phyloP scores from a whole-genome alignment of 352 stramenopile genomes.

The Globisporangium radiosum region DNA sequence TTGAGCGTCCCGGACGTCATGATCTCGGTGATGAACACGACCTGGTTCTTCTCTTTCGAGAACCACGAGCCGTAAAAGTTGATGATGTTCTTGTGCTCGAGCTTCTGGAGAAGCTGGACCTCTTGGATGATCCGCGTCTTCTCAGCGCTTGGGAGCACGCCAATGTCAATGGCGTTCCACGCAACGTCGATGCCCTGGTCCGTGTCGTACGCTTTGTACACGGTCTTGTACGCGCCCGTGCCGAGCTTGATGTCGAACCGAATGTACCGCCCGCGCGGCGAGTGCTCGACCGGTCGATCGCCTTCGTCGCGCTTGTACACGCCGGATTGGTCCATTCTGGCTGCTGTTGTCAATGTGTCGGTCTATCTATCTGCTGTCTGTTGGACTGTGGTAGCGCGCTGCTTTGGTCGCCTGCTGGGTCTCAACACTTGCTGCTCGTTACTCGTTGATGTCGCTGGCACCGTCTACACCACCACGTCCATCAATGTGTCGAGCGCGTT shows the following conservation, averaged over 20 bases:
- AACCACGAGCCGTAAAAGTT: conserved; percentile 99
- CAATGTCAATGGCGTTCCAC: conserved; percentile 98
- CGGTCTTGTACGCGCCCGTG: conserved; percentile 85
- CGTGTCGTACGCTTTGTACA: conserved; percentile 96
- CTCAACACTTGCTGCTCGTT: background rate
- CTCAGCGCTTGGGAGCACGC: conserved; percentile 92
- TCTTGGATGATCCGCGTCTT: conserved; percentile 96
- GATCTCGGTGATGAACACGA: conserved; percentile 99
- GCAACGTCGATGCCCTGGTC: conserved; percentile 98
- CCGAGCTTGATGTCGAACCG: conserved; percentile 81
- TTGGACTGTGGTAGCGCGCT: background rate
- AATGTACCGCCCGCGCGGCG: conserved; percentile 79
- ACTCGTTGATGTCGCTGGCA: background rate
- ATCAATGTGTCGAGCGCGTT: conserved; percentile 5
- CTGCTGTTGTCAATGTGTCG: background rate
- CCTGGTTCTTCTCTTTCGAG: conserved; percentile 96
- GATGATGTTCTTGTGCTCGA: conserved; percentile 99
- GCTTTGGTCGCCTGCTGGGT: too few relatives aligned
- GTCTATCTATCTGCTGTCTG: conserved; percentile 3
- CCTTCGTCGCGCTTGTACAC: conserved; percentile 70
- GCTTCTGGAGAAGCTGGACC: conserved; percentile 94
- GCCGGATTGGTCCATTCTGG: conserved; percentile 54
- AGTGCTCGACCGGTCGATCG: conserved; percentile 70
- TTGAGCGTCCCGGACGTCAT: conserved; percentile 94
- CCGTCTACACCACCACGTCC: conserved; percentile 10